These are phyloP conservation scores for Aspergillus fischeri DNA, from an alignment of 2,329 filamentous ascomycete species.

Conservation along the genomic window DNA sequence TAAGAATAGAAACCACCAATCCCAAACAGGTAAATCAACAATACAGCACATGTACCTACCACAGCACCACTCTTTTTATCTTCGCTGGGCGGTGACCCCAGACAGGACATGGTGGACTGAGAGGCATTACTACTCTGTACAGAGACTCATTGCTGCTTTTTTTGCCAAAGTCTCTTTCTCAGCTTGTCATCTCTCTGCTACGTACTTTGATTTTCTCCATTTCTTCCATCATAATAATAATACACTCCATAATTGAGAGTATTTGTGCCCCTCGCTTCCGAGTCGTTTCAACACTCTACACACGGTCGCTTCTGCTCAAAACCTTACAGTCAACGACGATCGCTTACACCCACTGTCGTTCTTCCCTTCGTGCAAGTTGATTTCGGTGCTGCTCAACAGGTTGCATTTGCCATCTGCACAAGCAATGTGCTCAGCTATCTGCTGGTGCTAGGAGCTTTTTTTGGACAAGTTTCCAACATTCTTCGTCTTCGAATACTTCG, in stretches of 20 bases:
- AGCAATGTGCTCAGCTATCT: conserved; percentile 10
- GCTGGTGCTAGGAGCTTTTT: conserved; percentile 9
- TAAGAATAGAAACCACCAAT: neutral
- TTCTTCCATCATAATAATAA: neutral
- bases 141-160: neutral
- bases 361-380: neutral
- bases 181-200: neutral
- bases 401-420: conserved; percentile 2
- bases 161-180: neutral
- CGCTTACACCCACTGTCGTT: conserved; percentile 2
- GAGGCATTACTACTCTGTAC: neutral
- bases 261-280: conserved; percentile 3
- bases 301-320: conserved; percentile 4
- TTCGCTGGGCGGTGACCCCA: conserved; percentile 1
- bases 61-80: neutral
- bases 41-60: neutral
- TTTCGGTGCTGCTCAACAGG: neutral
- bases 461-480: conserved; percentile 10
- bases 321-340: conserved; percentile 1
- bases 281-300: conserved; percentile 1
- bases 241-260: neutral
- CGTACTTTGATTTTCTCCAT: neutral
- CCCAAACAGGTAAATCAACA: neutral
- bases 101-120: neutral
- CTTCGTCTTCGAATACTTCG: conserved; percentile 2